Percentiles rank a stretch among this genome's conserved stretches.
phyloP scores from a whole-genome alignment of 768 basidiomycete species.

The Paxillus ammoniavirescens region DNA sequence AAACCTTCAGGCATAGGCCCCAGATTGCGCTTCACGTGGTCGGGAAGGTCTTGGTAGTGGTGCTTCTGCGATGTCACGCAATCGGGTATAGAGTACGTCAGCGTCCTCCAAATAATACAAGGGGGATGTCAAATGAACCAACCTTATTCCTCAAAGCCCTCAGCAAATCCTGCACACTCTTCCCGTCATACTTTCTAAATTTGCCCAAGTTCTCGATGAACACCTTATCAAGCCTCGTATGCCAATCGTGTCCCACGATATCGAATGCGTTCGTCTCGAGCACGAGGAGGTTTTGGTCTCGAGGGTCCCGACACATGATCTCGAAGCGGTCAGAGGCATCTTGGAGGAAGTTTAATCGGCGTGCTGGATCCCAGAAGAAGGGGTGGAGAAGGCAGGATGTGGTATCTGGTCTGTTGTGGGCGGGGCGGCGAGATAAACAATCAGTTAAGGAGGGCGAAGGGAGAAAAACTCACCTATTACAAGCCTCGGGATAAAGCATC shows the following conservation, averaged over 20 bases:
- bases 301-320: slow-evolving; percentile 93
- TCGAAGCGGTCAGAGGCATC: slow-evolving; percentile 98
- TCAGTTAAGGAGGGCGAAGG: slow-evolving; percentile 1
- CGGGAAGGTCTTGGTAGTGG: slow-evolving; percentile 96
- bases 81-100: slow-evolving; percentile 5
- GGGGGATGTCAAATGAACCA: slow-evolving; percentile 19
- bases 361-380: slow-evolving; percentile 92
- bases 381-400: slow-evolving; percentile 87
- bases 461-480: slow-evolving; percentile 58
- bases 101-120: background rate
- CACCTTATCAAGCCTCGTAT: slow-evolving; percentile 75
- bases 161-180: slow-evolving; percentile 86
- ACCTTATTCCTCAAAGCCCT: slow-evolving; percentile 96
- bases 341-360: slow-evolving; percentile 89
- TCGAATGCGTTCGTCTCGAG: slow-evolving; percentile 68
- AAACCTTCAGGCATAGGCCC: slow-evolving; percentile 93
- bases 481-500: slow-evolving; percentile 81
- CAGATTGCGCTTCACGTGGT: slow-evolving; percentile 83
- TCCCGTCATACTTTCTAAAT: slow-evolving; percentile 94
- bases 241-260: slow-evolving; percentile 93
- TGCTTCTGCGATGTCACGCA: slow-evolving; percentile 65
- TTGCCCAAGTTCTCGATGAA: slow-evolving; percentile 96
- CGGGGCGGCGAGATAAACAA: background rate
- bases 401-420: slow-evolving; percentile 72
- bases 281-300: slow-evolving; percentile 67